Evolutionary conservation across 2,329 filamentous ascomycete species (phyloP).

Genomic region (Stachybotrys elegans): DNA sequence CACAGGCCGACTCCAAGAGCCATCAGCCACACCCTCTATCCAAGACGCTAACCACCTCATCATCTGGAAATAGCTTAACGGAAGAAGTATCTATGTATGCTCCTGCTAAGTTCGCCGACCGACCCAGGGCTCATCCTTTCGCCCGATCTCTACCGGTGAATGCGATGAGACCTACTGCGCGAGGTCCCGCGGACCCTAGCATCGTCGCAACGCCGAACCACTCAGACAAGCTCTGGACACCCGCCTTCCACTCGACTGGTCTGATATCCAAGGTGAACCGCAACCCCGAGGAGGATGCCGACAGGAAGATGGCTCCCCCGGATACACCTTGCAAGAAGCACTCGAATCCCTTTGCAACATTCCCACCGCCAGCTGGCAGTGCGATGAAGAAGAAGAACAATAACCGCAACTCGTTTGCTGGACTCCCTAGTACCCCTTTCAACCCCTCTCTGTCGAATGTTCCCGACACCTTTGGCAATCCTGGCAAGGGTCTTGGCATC

Average conservation of each 20-base stretch:
- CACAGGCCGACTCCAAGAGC: conserved; percentile 28
- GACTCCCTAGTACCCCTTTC: conserved; percentile 77
- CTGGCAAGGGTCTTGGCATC: conserved; percentile 58
- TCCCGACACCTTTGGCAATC: conserved; percentile 46
- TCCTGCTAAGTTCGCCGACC: conserved; percentile 21
- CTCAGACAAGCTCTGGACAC: conserved; percentile 60
- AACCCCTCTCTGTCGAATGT: conserved; percentile 48
- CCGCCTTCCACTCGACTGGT: conserved; percentile 90
- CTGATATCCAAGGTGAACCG: conserved; percentile 93
- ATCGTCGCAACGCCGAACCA: conserved; percentile 41
- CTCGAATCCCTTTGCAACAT: conserved; percentile 62
- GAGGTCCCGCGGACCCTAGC: conserved; percentile 22
- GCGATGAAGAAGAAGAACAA: conserved; percentile 53
- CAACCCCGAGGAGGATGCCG: conserved; percentile 63
- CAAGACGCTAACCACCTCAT: conserved; percentile 79
- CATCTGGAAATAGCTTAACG: conserved; percentile 70
- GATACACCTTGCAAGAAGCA: conserved; percentile 96
- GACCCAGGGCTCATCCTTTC: conserved; percentile 27
- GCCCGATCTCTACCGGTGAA: conserved; percentile 33
- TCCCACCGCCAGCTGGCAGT: conserved; percentile 42
- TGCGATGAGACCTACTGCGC: conserved; percentile 28
- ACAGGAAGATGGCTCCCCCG: conserved; percentile 66
- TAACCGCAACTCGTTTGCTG: conserved; percentile 62
- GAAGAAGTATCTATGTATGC: conserved; percentile 54
- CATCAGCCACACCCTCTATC: conserved; percentile 77